phyloP scores from a whole-genome alignment of 1,139 yeast species.

The Candida sp. region DNA sequence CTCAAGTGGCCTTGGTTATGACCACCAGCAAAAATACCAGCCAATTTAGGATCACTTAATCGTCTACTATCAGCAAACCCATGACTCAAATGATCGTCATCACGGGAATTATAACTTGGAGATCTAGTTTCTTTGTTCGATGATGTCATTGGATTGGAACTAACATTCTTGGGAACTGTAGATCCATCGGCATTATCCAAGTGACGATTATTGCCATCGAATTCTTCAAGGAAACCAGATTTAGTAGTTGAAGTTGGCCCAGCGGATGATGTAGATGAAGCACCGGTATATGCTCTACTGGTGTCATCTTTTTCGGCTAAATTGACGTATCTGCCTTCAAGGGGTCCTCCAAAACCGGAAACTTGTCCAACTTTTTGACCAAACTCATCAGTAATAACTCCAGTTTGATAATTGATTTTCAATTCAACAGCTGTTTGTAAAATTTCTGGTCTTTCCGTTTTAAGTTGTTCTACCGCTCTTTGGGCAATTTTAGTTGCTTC shows the following conservation, averaged over 20 bases:
- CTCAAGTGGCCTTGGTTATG: neutral
- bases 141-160: neutral
- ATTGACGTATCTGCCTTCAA: conserved; percentile 1
- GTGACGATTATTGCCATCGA: neutral
- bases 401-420: conserved; percentile 28
- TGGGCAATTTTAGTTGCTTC: conserved; percentile 30
- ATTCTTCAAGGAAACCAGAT: conserved; percentile 3
- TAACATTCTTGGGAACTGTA: neutral
- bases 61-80: neutral
- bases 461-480: conserved; percentile 23
- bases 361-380: conserved; percentile 15
- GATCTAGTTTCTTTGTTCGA: neutral
- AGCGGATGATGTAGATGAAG: neutral
- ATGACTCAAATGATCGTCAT: neutral
- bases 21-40: neutral
- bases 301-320: neutral
- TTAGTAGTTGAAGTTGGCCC: conserved; percentile 1
- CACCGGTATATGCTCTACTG: neutral
- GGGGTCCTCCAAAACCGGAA: conserved; percentile 1
- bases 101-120: neutral
- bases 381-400: conserved; percentile 28
- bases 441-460: conserved; percentile 21
- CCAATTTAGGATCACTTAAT: neutral
- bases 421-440: conserved; percentile 22
- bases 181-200: neutral